These are phyloP conservation scores for Neospora caninum DNA, from an alignment of 169 alveolate species.

Conservation along the genomic window DNA sequence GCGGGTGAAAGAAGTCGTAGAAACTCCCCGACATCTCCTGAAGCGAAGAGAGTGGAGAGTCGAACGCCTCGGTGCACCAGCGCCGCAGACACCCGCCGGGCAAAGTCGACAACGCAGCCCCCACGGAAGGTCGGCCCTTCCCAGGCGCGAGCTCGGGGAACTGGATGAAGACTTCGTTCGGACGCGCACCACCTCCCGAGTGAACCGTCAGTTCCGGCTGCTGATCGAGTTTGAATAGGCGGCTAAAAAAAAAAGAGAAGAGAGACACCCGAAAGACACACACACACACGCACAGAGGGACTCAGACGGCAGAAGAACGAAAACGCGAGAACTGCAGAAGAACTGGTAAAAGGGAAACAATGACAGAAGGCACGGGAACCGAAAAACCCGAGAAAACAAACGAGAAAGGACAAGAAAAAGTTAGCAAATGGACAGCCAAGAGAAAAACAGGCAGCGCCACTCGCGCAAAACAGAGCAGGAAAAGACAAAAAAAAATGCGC, in stretches of 20 bases:
- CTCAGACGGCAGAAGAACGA: background rate
- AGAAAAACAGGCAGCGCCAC: no score
- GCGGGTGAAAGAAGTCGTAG: background rate
- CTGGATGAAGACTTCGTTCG: slow-evolving; percentile 27
- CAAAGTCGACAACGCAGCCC: background rate
- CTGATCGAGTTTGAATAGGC: slow-evolving; percentile 61
- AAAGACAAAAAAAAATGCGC: no score
- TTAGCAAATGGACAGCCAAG: no score
- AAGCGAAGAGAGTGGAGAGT: background rate
- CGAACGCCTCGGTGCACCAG: background rate
- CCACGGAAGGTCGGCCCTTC: background rate
- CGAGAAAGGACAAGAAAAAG: background rate
- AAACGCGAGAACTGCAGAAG: background rate
- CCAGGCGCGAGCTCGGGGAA: background rate
- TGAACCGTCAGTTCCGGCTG: slow-evolving; percentile 66
- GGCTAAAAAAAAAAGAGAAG: slow-evolving; percentile 36
- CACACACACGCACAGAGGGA: background rate
- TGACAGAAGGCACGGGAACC: background rate
- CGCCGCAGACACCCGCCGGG: background rate
- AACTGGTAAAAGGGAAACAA: background rate
- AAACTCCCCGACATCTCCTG: background rate
- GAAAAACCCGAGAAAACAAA: background rate
- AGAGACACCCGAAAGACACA: background rate
- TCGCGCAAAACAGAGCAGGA: no score
- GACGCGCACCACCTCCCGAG: slow-evolving; percentile 63